Percentiles rank a stretch among this genome's conserved stretches.
Evolutionary conservation across 2,329 filamentous ascomycete species (phyloP).

Genomic region (Ascochyta viciae-villosae): DNA sequence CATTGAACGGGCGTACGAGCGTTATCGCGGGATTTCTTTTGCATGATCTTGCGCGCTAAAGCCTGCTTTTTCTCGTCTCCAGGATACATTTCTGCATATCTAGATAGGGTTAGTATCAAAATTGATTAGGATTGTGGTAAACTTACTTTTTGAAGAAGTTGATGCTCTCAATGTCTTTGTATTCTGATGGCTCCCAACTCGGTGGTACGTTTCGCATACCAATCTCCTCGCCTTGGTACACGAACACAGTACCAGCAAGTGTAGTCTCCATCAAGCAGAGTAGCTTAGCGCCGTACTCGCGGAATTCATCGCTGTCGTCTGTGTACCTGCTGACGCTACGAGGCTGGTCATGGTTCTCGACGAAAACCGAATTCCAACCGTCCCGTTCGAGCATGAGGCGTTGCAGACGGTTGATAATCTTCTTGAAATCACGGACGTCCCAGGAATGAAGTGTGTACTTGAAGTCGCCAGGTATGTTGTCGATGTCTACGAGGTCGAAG

Average conservation of each 20-base stretch:
- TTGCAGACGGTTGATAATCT: conserved; percentile 44
- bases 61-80: conserved; percentile 35
- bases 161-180: conserved; percentile 62
- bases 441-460: conserved; percentile 44
- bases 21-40: conserved; percentile 70
- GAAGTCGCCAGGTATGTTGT: conserved; percentile 48
- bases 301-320: conserved; percentile 56
- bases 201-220: conserved; percentile 58
- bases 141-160: conserved; percentile 59
- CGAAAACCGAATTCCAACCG: conserved; percentile 59
- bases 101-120: conserved; percentile 15
- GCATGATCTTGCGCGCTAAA: conserved; percentile 52
- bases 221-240: conserved; percentile 61
- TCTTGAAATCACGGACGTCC: conserved; percentile 44
- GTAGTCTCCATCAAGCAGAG: conserved; percentile 58
- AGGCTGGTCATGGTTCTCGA: conserved; percentile 63
- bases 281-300: conserved; percentile 57
- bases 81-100: conserved; percentile 41
- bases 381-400: conserved; percentile 48
- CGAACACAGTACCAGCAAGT: conserved; percentile 56
- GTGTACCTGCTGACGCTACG: conserved; percentile 57
- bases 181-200: conserved; percentile 54
- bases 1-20: conserved; percentile 73
- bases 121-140: not conserved
- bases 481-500: conserved; percentile 53